phyloP scores from a whole-genome alignment of 1,139 yeast species.

The Kodamaea derodonti region DNA sequence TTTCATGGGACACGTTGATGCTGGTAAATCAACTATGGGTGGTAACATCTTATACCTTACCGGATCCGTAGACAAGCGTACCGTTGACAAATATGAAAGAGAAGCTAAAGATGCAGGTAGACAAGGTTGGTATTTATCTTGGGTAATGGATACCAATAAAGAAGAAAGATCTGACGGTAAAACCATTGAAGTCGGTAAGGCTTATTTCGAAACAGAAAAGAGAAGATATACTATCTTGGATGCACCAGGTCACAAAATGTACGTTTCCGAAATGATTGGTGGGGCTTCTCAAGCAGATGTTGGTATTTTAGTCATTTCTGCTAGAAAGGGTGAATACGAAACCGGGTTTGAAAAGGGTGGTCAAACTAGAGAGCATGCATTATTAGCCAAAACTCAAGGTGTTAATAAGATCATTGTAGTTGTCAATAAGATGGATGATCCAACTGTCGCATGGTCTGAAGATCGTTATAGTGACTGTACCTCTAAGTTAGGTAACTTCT shows the following conservation, averaged over 20 bases:
- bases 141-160: slow-evolving; percentile 99
- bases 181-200: slow-evolving; percentile 98
- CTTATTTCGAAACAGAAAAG: slow-evolving; percentile 94
- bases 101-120: slow-evolving; percentile 99
- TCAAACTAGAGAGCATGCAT: slow-evolving; percentile 97
- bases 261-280: slow-evolving; percentile 98
- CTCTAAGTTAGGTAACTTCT: slow-evolving; percentile 66
- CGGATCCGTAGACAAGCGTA: slow-evolving; percentile 97
- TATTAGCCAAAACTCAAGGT: slow-evolving; percentile 97
- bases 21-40: slow-evolving; percentile 99
- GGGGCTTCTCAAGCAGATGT: slow-evolving; percentile 99
- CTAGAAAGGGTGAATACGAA: slow-evolving; percentile 98
- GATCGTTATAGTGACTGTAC: slow-evolving; percentile 97
- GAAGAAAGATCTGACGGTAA: slow-evolving; percentile 99
- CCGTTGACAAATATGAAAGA: slow-evolving; percentile 96
- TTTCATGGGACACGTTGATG: slow-evolving; percentile 99
- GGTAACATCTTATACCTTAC: slow-evolving; percentile 91
- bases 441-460: slow-evolving; percentile 93
- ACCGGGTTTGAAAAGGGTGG: slow-evolving; percentile 99
- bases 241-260: slow-evolving; percentile 99
- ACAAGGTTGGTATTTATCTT: slow-evolving; percentile 98
- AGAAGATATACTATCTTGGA: slow-evolving; percentile 96
- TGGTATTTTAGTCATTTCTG: slow-evolving; percentile 93
- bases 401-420: slow-evolving; percentile 90
- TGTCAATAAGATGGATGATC: slow-evolving; percentile 98